Evolutionary conservation across 352 stramenopile genomes (phyloP), one percentile per base, ranked within the genome.

Genomic region (Globisporangium apiculatum): DNA sequence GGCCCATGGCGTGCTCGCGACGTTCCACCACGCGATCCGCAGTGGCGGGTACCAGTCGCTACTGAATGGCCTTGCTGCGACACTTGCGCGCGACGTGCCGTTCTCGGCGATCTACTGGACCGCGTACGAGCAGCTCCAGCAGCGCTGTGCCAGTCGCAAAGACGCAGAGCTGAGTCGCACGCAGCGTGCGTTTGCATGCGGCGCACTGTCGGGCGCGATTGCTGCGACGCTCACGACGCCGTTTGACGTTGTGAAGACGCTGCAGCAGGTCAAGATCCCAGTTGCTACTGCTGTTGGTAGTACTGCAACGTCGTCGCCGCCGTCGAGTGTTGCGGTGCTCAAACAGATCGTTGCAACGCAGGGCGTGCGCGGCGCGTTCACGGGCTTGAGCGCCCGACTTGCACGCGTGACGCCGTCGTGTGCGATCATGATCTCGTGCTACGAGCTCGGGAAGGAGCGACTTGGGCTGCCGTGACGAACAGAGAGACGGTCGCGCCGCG

Each of bases 101-200:
- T 99, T 98, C 64, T 95, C 76, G 7, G 94, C 88, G 0, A 89
- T 98, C 41, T 99, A 99, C 66, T 98, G 92, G 93, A 82, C 87
- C 7, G 86, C 73, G 37, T 92, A 97, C 58, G 95, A 99, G 71
- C 64, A 75, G 15, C 79, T 95, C 7, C 73, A 89, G 62, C 58
- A 57, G 4, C 47, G 79, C 5, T 57, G 57, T 15, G 7, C 5
- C 38, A 48, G 37, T 10, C 43, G 65, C 5, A 41, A 40, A 9
- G 60, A 67, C 18, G 60, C 64, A 2, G 48, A 60, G 15, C 60
- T 65, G 31, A 76, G 79, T 15, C 64, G 86, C 18, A 73, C 68
- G 9, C 69, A 95, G 51, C 76, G 83, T 53, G 78, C 92, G 14
- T 96, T 98, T 53, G 52, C 83, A 0, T 89, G 86, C 66, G 94